These are phyloP conservation scores for Lepidium sativum DNA, from an alignment of 345 rosid species.

Conservation along the genomic window DNA sequence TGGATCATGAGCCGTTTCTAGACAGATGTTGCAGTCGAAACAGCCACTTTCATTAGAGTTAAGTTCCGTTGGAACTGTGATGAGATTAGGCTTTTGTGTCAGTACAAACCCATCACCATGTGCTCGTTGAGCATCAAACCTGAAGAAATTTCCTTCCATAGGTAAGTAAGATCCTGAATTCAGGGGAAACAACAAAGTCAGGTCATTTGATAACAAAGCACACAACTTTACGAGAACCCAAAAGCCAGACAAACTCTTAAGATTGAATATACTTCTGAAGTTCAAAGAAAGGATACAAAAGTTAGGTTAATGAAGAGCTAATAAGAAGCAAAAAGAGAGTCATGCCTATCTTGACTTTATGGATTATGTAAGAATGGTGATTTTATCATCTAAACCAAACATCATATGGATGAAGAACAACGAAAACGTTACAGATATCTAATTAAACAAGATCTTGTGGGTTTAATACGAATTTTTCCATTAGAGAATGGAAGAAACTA, in stretches of 20 bases:
- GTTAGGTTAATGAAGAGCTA: neutral
- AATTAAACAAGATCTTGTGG: neutral
- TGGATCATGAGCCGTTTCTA: slow-evolving; percentile 57
- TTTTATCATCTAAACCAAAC: neutral
- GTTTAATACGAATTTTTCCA: neutral
- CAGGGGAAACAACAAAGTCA: neutral
- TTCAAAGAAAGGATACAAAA: neutral
- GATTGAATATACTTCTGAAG: neutral
- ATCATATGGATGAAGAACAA: too few relatives aligned
- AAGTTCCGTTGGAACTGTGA: neutral
- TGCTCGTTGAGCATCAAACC: slow-evolving; percentile 26
- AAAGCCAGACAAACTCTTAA: neutral
- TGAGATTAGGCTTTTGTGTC: slow-evolving; percentile 32
- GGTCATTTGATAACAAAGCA: neutral
- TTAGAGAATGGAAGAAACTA: neutral
- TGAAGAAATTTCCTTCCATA: slow-evolving; percentile 35
- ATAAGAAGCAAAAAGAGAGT: neutral
- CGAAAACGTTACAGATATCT: too few relatives aligned
- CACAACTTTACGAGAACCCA: neutral
- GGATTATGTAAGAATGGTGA: neutral
- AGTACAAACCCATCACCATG: slow-evolving; percentile 23
- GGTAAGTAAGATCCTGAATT: slow-evolving; percentile 23
- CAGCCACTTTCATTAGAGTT: slow-evolving; percentile 30
- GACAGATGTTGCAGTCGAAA: slow-evolving; percentile 69
- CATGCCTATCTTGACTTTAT: neutral